These are phyloP conservation scores for Nissolia schottii DNA, from an alignment of 306 rosid species.

Conservation along the genomic window DNA sequence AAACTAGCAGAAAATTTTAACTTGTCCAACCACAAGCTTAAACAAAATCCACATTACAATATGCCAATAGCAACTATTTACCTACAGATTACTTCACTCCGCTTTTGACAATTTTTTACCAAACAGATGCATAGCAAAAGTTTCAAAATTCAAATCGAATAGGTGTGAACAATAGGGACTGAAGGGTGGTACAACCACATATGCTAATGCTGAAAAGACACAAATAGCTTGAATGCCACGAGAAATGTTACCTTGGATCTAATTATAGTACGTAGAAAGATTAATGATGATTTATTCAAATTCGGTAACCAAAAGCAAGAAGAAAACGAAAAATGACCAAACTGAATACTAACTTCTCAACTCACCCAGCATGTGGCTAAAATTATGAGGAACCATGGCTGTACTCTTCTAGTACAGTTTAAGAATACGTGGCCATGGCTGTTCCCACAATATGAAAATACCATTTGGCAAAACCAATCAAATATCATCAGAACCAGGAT, in stretches of 20 bases:
- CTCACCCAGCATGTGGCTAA: not conserved
- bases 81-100: not conserved
- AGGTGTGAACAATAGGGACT: not conserved
- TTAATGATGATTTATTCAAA: not conserved
- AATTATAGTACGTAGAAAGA: not conserved
- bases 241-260: slow-evolving; percentile 23
- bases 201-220: slow-evolving; percentile 5
- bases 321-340: not conserved
- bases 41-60: not conserved
- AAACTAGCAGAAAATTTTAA: not conserved
- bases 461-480: slow-evolving; percentile 25
- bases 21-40: not conserved
- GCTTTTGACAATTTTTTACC: slow-evolving; percentile 6
- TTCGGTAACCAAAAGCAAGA: slow-evolving; percentile 1
- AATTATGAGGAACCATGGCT: not conserved
- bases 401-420: not conserved
- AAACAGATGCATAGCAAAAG: not conserved
- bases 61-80: not conserved
- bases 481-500: slow-evolving; percentile 19
- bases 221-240: slow-evolving; percentile 5
- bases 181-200: slow-evolving; percentile 23
- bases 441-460: slow-evolving; percentile 14
- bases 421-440: not conserved
- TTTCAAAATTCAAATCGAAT: not conserved
- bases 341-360: not conserved